These are phyloP conservation scores for Avena sativa DNA, from an alignment of 176 grass and related monocot genomes.

Conservation along the genomic window DNA sequence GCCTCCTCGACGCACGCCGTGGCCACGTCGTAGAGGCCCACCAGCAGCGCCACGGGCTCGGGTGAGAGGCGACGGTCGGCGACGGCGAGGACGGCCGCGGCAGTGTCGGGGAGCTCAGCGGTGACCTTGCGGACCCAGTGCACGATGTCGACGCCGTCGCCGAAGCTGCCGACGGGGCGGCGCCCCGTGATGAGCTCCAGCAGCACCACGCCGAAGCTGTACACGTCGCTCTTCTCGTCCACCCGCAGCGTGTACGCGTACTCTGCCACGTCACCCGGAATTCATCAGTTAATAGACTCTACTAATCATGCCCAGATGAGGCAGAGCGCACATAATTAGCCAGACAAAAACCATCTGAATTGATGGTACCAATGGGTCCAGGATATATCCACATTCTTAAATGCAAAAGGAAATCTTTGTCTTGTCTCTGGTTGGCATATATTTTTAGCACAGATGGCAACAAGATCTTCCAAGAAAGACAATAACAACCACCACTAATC, in stretches of 20 bases:
- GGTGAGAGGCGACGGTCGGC: conserved; percentile 60
- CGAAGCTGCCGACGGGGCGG: conserved; percentile 70
- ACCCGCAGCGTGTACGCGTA: conserved; percentile 82
- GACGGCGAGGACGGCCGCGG: conserved; percentile 53
- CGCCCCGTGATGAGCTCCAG: conserved; percentile 79
- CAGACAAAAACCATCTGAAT: background rate
- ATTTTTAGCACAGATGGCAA: background rate
- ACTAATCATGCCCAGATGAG: background rate
- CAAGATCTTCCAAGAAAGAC: conserved; percentile 41
- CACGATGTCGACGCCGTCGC: conserved; percentile 90
- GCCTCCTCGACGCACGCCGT: conserved; percentile 75
- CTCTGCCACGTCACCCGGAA: conserved; percentile 21
- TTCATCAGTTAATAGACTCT: too few relatives aligned
- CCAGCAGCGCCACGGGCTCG: conserved; percentile 48
- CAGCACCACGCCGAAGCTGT: conserved; percentile 90
- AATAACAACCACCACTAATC: background rate
- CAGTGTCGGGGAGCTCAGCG: conserved; percentile 40
- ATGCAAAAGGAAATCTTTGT: conserved; percentile 25
- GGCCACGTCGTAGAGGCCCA: conserved; percentile 76
- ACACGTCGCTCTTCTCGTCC: conserved; percentile 91
- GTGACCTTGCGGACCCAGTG: conserved; percentile 83
- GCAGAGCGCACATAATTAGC: background rate
- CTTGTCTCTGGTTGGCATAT: conserved; percentile 9
- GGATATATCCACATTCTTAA: background rate
- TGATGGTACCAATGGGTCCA: background rate